phyloP scores from a whole-genome alignment of 805 yeast genomes.

The Metschnikowia picachoensis region DNA sequence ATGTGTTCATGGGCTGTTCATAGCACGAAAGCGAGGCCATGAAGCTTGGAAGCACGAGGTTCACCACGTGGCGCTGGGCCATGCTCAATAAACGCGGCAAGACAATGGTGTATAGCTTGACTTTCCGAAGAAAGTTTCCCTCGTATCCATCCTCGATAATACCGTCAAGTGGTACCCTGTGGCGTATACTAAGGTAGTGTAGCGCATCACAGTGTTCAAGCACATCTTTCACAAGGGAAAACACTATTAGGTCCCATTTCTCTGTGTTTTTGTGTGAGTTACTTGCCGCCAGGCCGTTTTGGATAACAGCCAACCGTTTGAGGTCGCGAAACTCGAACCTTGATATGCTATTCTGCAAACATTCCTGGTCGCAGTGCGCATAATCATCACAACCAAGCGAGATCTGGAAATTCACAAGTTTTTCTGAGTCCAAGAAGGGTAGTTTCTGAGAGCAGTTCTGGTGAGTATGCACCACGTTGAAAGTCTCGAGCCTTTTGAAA shows the following conservation, averaged over 20 bases:
- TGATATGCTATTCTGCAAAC: constrained; percentile 40
- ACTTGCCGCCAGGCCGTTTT: constrained; percentile 29
- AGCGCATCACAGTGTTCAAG: constrained; percentile 30
- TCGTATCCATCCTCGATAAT: constrained; percentile 60
- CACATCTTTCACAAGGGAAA: constrained; percentile 25
- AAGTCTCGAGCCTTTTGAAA: constrained; percentile 17
- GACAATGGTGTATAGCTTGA: constrained; percentile 44
- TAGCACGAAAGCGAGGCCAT: constrained; percentile 60
- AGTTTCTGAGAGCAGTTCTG: constrained; percentile 11
- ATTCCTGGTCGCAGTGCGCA: constrained; percentile 36
- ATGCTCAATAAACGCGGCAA: constrained; percentile 39
- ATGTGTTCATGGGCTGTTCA: constrained; percentile 64
- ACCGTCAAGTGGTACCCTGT: constrained; percentile 50
- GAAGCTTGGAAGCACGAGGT: constrained; percentile 55
- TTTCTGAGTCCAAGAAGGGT: constrained; percentile 19
- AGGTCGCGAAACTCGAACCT: constrained; percentile 28
- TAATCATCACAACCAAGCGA: constrained; percentile 51
- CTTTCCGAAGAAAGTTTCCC: constrained; percentile 65
- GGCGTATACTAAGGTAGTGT: constrained; percentile 47
- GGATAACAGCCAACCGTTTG: constrained; percentile 36
- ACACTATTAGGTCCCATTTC: constrained; percentile 49
- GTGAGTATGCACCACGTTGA: constrained; percentile 25
- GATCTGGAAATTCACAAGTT: constrained; percentile 36
- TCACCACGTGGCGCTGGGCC: constrained; percentile 30
- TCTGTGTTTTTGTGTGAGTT: constrained; percentile 38